Base-by-base conservation (phyloP, 169 alveolate genomes). In the Plasmodium chabaudi region DNA sequence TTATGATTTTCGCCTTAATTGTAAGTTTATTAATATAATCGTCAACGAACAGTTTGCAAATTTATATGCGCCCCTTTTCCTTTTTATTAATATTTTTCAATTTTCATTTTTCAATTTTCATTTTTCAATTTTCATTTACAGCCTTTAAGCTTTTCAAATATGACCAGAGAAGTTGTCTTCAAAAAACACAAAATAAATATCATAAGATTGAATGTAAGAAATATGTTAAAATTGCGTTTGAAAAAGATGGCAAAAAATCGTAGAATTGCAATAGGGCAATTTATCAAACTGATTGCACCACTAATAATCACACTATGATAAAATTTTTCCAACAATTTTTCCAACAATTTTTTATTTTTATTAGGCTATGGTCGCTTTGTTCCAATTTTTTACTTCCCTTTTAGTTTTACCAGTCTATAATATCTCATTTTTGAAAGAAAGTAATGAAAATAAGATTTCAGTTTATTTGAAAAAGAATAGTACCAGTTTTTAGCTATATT, bases 121-220 rank as follows among this genome's bases (percentile, higher is more conserved):
- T 71, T 51, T 53, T 17, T 46, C 44, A 17, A 10, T 59, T 68
- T 23, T 2, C 60, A 47, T 25, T 59, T 13, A 12, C 59, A 79
- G 89, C 89, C 89, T 21, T 19, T 65, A 44, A 39, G 89, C 17
- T 79, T 79, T 55, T 79, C 89, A 65, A 79, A 64, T 57, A 79
- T 79, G 89, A 79, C 89, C 13, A 79, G 72, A n/a, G 89, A 79
- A 53, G 42, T 79, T 6, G 82, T 55, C 17, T 79, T 79, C 46
- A 64, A 79, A 46, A 79, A 65, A 59, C 46, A 65, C 61, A 79
- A 79, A 46, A 79, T 79, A 65, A 44, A 79, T 21, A 79, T 79
- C 47, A 59, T 79, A 23, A 59, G 61, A 55, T 60, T 79, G 51
- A 79, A 79, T 57, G 89, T 79, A 64, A 75, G 88, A 10, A 59